Evolutionary conservation across 495 filamentous ascomycete genomes (phyloP).

Genomic region (Copromyces sp.): DNA sequence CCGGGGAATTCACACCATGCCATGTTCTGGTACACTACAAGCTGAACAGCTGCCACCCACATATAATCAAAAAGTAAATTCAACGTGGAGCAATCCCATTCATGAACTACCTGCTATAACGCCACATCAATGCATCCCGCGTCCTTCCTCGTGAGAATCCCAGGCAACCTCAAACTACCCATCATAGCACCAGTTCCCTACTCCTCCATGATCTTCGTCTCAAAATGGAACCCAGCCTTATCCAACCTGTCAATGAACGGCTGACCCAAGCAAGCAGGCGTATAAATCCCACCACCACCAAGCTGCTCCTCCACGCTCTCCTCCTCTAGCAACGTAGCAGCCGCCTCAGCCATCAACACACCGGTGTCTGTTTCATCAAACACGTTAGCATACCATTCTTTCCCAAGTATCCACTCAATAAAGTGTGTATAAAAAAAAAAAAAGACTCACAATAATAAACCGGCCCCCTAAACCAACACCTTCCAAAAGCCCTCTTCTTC

Average conservation of each 20-base stretch:
- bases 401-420: background rate
- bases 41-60: background rate
- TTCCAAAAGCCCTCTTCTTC: conserved; percentile 45
- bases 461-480: conserved; percentile 48
- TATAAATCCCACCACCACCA: conserved; percentile 58
- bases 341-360: conserved; percentile 56
- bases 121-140: background rate
- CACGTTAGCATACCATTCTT: conserved; percentile 8
- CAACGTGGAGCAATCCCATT: no score
- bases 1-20: background rate
- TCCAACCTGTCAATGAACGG: conserved; percentile 61
- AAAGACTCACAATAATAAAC: conserved; percentile 49
- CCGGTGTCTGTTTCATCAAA: conserved; percentile 46
- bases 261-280: conserved; percentile 75
- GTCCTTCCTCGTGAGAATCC: background rate
- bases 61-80: background rate
- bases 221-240: conserved; percentile 52
- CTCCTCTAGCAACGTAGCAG: conserved; percentile 57
- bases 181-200: background rate
- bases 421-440: background rate
- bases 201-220: conserved; percentile 35
- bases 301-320: conserved; percentile 37
- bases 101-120: background rate
- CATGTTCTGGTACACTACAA: no score
- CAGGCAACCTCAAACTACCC: background rate